These are phyloP conservation scores for Penicillium sp. DNA, from an alignment of 2,329 filamentous ascomycete genomes.

Conservation along the genomic window DNA sequence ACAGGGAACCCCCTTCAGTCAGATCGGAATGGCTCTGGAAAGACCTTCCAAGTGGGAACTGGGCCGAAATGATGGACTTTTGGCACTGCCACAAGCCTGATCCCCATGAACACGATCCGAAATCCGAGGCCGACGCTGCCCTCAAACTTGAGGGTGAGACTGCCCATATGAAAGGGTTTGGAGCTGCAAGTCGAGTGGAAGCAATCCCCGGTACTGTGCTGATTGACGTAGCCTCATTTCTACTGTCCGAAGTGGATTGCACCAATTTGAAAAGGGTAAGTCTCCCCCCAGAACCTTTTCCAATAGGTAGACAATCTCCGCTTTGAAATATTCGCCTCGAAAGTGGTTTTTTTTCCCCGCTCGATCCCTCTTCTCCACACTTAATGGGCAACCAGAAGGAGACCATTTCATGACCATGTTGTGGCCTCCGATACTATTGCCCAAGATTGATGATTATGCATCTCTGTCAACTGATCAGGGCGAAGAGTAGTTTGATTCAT, in stretches of 20 bases:
- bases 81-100: conserved; percentile 98
- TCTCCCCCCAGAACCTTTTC: not conserved
- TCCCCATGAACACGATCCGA: conserved; percentile 39
- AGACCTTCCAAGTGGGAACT: conserved; percentile 90
- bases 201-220: conserved; percentile 65
- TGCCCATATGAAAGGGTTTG: conserved; percentile 64
- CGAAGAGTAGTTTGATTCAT: conserved; percentile 1
- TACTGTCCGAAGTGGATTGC: conserved; percentile 66
- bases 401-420: conserved; percentile 43
- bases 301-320: not conserved
- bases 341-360: not conserved
- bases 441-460: conserved; percentile 42
- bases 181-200: conserved; percentile 68
- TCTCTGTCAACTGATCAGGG: not conserved
- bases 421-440: conserved; percentile 55
- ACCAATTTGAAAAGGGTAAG: conserved; percentile 35
- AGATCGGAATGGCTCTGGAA: conserved; percentile 61
- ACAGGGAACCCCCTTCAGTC: not conserved
- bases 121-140: conserved; percentile 35
- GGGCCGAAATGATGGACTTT: conserved; percentile 99
- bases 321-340: not conserved
- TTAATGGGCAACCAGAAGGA: conserved; percentile 52
- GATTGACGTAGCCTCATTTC: conserved; percentile 72
- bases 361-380: not conserved
- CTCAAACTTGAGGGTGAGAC: conserved; percentile 41